Percentiles rank a stretch among this genome's conserved stretches.
These are phyloP conservation scores for Aspergillus viridinutans DNA, from an alignment of 2,329 filamentous ascomycete species.

Conservation along the genomic window DNA sequence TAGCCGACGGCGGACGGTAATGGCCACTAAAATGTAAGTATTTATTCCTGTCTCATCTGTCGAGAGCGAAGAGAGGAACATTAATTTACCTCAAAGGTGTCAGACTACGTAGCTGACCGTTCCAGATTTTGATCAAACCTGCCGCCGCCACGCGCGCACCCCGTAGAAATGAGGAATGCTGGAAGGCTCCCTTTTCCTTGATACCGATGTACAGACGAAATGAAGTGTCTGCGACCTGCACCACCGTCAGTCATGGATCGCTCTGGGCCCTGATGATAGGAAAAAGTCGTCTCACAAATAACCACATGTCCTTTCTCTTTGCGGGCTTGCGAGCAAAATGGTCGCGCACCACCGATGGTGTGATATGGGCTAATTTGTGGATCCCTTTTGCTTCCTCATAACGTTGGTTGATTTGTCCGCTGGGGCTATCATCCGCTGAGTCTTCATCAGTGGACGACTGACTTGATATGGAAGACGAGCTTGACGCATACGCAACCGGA, in stretches of 20 bases:
- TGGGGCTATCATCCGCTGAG: constrained; percentile 25
- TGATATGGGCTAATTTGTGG: constrained; percentile 62
- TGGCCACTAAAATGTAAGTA: constrained; percentile 61
- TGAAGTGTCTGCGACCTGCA: constrained; percentile 62
- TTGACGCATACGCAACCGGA: constrained; percentile 17
- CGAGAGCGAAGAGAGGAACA: neutral
- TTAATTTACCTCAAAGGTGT: constrained; percentile 50
- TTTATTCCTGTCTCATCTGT: neutral
- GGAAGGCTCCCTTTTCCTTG: constrained; percentile 82
- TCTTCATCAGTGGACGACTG: neutral
- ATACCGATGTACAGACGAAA: constrained; percentile 81
- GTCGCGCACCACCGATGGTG: constrained; percentile 69
- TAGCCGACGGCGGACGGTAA: constrained; percentile 77
- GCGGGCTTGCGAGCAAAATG: constrained; percentile 68
- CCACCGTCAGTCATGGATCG: neutral
- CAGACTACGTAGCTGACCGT: constrained; percentile 70
- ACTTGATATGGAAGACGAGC: constrained; percentile 16
- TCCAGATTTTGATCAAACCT: constrained; percentile 78
- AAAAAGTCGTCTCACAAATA: constrained; percentile 57
- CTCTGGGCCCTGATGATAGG: neutral
- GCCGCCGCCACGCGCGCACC: constrained; percentile 77
- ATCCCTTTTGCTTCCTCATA: constrained; percentile 59
- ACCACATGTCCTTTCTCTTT: constrained; percentile 86
- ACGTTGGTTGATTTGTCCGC: constrained; percentile 62
- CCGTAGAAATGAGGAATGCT: constrained; percentile 85